These are phyloP conservation scores for Pseudoturritis turrita DNA, from an alignment of 345 rosid species.

Conservation along the genomic window DNA sequence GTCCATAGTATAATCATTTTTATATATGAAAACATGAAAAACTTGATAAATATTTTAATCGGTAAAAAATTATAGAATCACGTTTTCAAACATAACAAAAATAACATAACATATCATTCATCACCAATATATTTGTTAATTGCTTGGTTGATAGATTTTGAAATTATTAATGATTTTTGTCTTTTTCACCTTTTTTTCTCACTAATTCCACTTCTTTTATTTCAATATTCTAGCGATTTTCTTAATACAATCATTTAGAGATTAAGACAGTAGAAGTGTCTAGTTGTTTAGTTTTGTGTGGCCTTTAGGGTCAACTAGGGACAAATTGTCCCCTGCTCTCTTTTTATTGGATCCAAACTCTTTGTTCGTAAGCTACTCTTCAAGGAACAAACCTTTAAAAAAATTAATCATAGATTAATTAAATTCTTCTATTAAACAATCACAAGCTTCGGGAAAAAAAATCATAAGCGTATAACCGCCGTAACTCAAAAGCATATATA, in stretches of 20 bases:
- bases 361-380: slow-evolving; percentile 9
- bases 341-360: slow-evolving; percentile 22
- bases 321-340: slow-evolving; percentile 20
- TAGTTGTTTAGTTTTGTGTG: slow-evolving; percentile 18
- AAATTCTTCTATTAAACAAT: background rate
- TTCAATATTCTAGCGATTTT: background rate
- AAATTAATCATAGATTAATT: background rate
- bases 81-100: background rate
- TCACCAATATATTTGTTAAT: background rate
- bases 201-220: background rate
- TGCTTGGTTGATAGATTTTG: background rate
- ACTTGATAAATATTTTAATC: too few species aligned
- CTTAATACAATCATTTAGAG: background rate
- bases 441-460: too few species aligned
- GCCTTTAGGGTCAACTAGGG: slow-evolving; percentile 24
- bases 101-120: background rate
- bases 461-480: background rate
- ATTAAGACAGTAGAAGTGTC: slow-evolving; percentile 2
- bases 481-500: background rate
- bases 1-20: background rate
- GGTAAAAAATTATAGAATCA: too few species aligned
- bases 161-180: background rate
- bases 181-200: background rate
- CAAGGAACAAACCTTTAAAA: background rate
- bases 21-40: too few species aligned